Base-by-base conservation (phyloP, 2,329 filamentous ascomycete genomes). In the Aureobasidium lini region DNA sequence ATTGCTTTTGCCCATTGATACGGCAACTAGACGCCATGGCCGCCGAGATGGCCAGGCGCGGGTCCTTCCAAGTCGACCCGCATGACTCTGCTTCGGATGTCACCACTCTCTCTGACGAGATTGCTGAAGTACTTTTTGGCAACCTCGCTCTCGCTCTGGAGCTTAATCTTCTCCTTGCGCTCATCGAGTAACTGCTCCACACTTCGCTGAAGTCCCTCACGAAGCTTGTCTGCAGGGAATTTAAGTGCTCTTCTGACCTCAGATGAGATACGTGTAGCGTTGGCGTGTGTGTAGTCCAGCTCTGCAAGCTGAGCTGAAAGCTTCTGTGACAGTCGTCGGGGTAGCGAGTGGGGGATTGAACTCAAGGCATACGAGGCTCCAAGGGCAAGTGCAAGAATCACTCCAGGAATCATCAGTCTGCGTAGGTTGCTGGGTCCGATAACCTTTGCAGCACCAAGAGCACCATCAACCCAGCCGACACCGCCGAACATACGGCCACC, bases 241-340 rank as follows among this genome's bases (percentile, higher is more conserved):
- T 90, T 89, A 40, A 99, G 83, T 8, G 96, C 90, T 70, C 91
- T 90, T 65, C 93, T 89, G 43, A 96, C 90, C 58, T 95, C 88
- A 29, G 84, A 81, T 23, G 89, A 87, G 68, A 99, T 95, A 57
- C 94, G 89, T 16, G 82, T 79, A 46, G 91, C 85, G 76, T 99
- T 99, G 64, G 84, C 76, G 73, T 99, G 94, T 1, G 94, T 89
- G 70, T 97, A 99, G 76, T 99, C 94, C 69, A 96, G 85, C 16
- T 88, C 82, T 7, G 83, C 77, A 39, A 99, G 85, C 67, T 91
- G 89, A 34, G 84, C 78, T 2, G 90, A 87, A 61, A 99, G 88
- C 76, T 97, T 97, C 68, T 81, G 81, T 43, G 88, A 87, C 6
- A 99, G 83, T 10, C 91, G 90, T 57, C 87, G 87, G 1, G 94